Conservation (phyloP, 1,284 basidiomycete species). For the Phenoliferia sp. region DNA sequence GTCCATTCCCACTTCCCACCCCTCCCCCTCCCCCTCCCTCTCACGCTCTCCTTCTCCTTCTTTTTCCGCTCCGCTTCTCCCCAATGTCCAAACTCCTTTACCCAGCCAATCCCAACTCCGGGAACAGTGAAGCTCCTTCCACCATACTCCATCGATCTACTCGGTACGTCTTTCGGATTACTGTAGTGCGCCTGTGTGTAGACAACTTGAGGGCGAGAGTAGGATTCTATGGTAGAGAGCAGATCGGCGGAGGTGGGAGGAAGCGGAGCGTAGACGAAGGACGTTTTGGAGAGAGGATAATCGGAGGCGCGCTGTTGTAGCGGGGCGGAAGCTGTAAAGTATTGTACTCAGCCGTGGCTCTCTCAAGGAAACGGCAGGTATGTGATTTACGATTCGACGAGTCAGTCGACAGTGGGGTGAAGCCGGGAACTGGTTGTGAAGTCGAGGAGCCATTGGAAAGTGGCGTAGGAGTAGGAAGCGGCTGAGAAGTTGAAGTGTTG, state of each 20-base stretch:
- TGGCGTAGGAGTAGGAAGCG: too few species aligned
- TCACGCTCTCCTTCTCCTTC: not conserved
- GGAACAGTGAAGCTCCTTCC: conserved; percentile 70
- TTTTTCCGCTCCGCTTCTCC: not conserved
- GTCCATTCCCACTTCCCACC: conserved; percentile 39
- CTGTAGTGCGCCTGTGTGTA: conserved; percentile 79
- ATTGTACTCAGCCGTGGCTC: too few species aligned
- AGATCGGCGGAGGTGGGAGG: conserved; percentile 60
- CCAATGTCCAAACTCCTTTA: conserved; percentile 36
- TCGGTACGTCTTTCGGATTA: conserved; percentile 59
- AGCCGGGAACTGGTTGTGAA: too few species aligned
- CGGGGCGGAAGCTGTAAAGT: not conserved
- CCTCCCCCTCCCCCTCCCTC: not conserved
- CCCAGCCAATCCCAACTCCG: conserved; percentile 42
- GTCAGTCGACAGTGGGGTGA: too few species aligned
- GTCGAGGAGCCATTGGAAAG: not conserved
- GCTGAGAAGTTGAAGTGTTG: too few species aligned
- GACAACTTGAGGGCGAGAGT: conserved; percentile 57
- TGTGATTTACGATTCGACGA: too few species aligned
- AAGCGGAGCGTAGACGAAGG: conserved; percentile 52
- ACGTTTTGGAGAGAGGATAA: conserved; percentile 27
- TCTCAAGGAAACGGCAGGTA: too few species aligned
- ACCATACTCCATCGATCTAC: conserved; percentile 62
- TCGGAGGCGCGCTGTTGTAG: not conserved
- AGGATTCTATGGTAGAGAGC: conserved; percentile 51